Conservation (phyloP, 345 rosid genomes). For the Alliaria petiolata region DNA sequence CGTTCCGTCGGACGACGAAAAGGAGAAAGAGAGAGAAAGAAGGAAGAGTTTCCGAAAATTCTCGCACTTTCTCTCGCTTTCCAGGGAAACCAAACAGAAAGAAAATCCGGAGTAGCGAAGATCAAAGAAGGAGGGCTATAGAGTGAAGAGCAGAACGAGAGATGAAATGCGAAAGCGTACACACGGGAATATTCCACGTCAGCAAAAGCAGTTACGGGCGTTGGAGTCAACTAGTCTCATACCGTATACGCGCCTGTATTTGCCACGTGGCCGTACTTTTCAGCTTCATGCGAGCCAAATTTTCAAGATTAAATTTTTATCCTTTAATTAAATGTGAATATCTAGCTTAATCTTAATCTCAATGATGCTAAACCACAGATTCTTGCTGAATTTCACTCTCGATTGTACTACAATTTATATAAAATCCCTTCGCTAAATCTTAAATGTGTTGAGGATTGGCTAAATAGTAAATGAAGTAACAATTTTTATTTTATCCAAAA, state of each 20-base stretch:
- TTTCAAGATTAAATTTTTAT: background rate
- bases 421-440: background rate
- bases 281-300: background rate
- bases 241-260: background rate
- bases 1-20: background rate
- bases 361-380: background rate
- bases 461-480: background rate
- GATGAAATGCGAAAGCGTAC: background rate
- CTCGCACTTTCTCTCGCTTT: constrained; percentile 34
- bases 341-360: background rate
- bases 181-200: constrained; percentile 34
- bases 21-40: background rate
- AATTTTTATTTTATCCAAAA: background rate
- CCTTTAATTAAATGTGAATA: background rate
- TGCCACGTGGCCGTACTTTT: constrained; percentile 15
- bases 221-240: constrained; percentile 22
- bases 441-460: too few species aligned
- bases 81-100: constrained; percentile 21
- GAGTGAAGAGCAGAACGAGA: background rate
- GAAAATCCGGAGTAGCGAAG: constrained; percentile 5
- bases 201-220: constrained; percentile 38
- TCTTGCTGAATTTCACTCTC: background rate
- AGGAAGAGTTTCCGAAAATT: background rate
- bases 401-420: background rate
- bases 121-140: background rate